These are phyloP conservation scores for Globisporangium viniferum DNA, from an alignment of 352 stramenopile genomes.

Conservation along the genomic window DNA sequence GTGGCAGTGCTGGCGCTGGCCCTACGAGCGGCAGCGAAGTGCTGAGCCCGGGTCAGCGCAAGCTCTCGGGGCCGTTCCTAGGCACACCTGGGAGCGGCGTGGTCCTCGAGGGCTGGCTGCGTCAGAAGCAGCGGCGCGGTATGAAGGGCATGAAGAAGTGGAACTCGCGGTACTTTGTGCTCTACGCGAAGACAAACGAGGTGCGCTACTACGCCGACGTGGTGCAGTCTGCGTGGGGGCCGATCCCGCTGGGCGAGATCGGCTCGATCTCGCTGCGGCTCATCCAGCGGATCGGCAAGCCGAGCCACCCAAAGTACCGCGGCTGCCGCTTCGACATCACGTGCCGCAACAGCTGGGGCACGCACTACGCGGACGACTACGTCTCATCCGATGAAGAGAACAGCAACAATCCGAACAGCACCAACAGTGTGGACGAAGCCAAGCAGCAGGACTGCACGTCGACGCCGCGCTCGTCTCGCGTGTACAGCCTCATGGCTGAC, in stretches of 20 bases:
- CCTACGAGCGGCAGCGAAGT: slow-evolving; percentile 3
- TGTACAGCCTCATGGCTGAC: slow-evolving; percentile 79
- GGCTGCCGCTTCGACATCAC: slow-evolving; percentile 83
- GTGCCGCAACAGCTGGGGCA: slow-evolving; percentile 74
- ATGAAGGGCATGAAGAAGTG: slow-evolving; percentile 84
- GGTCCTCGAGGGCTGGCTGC: slow-evolving; percentile 76
- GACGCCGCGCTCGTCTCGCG: slow-evolving; percentile 59
- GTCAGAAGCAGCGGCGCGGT: slow-evolving; percentile 75
- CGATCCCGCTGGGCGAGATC: slow-evolving; percentile 73
- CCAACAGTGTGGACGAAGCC: slow-evolving; percentile 18
- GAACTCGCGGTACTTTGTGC: slow-evolving; percentile 81
- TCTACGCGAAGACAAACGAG: slow-evolving; percentile 72
- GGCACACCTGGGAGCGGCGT: slow-evolving; percentile 61
- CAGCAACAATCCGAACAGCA: slow-evolving; percentile 20
- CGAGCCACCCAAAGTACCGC: slow-evolving; percentile 75
- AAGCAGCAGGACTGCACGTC: slow-evolving; percentile 29
- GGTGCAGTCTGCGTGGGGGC: slow-evolving; percentile 71
- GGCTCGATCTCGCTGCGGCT: slow-evolving; percentile 77
- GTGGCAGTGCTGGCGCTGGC: background rate
- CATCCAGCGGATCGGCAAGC: slow-evolving; percentile 81
- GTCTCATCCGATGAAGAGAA: slow-evolving; percentile 76
- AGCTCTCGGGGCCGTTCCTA: slow-evolving; percentile 45
- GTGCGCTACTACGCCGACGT: slow-evolving; percentile 81
- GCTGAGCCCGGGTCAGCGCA: slow-evolving; percentile 50
- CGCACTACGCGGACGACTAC: slow-evolving; percentile 77